phyloP scores from a whole-genome alignment of 148 eudicot genomes.

The Chenopodium suecicum region DNA sequence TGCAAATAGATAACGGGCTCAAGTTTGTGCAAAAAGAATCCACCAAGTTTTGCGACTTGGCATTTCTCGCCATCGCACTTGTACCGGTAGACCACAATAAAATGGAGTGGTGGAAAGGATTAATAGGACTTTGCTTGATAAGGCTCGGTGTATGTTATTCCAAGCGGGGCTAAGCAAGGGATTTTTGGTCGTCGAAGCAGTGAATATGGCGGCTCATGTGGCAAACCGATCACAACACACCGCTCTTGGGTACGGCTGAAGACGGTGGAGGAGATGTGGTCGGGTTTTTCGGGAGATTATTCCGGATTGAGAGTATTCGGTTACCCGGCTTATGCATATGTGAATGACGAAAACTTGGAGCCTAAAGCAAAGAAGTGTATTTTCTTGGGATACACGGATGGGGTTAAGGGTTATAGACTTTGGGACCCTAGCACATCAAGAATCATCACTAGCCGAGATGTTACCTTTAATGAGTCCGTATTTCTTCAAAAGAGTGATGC shows the following conservation, averaged over 20 bases:
- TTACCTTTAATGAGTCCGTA: too few species aligned
- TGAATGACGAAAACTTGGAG: neutral
- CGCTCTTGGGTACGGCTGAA: too few species aligned
- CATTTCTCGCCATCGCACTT: neutral
- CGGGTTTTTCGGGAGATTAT: neutral
- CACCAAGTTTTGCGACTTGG: neutral
- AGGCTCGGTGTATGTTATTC: neutral
- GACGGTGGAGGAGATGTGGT: too few species aligned
- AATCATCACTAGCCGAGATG: neutral
- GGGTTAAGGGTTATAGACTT: too few species aligned
- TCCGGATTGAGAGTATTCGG: neutral
- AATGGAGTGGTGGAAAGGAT: neutral
- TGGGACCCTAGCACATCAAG: too few species aligned
- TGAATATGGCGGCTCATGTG: neutral
- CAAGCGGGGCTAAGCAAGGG: neutral
- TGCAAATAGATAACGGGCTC: neutral
- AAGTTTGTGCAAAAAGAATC: neutral
- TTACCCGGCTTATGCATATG: neutral
- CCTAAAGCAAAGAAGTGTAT: too few species aligned
- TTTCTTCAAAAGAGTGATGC: too few species aligned
- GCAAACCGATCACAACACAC: neutral
- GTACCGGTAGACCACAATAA: neutral
- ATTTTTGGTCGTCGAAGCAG: neutral
- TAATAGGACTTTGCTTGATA: neutral
- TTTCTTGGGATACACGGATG: too few species aligned